Evolutionary conservation across 73 alveolate species (phyloP).

Genomic region (Paramecium pentaurelia): DNA sequence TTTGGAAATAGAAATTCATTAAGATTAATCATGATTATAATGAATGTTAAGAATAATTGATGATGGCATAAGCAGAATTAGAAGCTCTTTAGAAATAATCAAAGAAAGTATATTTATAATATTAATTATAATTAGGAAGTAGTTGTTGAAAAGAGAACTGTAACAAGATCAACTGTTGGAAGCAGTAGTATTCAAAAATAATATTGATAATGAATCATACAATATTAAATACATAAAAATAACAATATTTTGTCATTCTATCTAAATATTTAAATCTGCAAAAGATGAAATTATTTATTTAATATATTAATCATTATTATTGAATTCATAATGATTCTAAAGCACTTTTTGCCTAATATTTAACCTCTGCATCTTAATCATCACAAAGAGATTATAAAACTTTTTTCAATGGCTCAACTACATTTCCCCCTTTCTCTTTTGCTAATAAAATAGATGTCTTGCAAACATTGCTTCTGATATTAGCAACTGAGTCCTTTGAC

Average conservation of each 20-base stretch:
- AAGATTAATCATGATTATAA: conserved; percentile 6
- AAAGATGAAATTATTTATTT: background rate
- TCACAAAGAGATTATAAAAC: conserved; percentile 48
- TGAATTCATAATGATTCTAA: conserved; percentile 30
- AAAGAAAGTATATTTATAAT: background rate
- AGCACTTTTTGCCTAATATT: conserved; percentile 54
- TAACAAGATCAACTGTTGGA: conserved; percentile 8
- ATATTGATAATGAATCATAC: background rate
- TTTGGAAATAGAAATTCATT: conserved; percentile 33
- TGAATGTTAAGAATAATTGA: conserved; percentile 2
- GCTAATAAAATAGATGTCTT: conserved; percentile 20
- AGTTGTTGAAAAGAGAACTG: conserved; percentile 16
- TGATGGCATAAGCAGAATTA: conserved; percentile 41
- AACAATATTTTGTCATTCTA: background rate
- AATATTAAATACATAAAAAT: background rate
- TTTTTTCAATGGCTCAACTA: conserved; percentile 39
- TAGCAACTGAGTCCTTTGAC: conserved; percentile 57
- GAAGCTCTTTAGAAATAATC: background rate
- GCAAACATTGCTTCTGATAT: conserved; percentile 55
- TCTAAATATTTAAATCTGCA: background rate
- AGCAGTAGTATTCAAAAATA: background rate
- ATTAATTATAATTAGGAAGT: background rate
- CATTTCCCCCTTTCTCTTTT: background rate
- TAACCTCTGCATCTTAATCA: conserved; percentile 57
- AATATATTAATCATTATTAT: background rate